A percentile compares a stretch with the other conserved stretches of the same genome.
Evolutionary conservation across 768 basidiomycete genomes (phyloP).

Genomic region (Naganishia randhawae): DNA sequence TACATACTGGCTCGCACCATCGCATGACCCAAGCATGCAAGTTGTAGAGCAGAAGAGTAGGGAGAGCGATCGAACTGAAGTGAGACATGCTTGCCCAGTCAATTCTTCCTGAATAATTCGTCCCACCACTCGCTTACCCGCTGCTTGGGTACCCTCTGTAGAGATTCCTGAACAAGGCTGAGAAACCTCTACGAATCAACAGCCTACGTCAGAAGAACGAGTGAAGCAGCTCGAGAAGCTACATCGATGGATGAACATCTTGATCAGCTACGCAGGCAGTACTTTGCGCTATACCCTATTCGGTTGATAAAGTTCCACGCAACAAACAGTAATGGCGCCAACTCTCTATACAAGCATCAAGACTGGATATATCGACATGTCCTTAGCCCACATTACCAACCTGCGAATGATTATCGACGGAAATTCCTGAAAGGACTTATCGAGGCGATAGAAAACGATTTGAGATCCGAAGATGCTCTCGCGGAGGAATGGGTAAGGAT

Average conservation of each 20-base stretch:
- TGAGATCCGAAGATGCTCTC: conserved; percentile 13
- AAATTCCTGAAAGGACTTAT: conserved; percentile 28
- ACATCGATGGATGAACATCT: neutral
- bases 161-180: neutral
- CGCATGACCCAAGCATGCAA: too few relatives aligned
- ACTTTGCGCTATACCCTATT: conserved; percentile 28
- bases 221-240: neutral
- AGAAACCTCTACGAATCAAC: neutral
- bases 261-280: conserved; percentile 23
- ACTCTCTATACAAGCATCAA: conserved; percentile 17
- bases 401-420: conserved; percentile 26
- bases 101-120: too few relatives aligned
- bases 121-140: too few relatives aligned
- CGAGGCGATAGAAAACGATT: conserved; percentile 16
- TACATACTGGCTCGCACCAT: neutral
- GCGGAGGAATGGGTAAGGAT: conserved; percentile 27
- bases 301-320: conserved; percentile 18
- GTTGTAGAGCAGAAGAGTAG: too few relatives aligned
- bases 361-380: conserved; percentile 13
- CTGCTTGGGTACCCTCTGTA: too few relatives aligned
- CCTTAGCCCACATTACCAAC: conserved; percentile 3
- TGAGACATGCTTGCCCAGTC: too few relatives aligned
- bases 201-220: neutral
- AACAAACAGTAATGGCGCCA: neutral
- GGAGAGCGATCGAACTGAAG: too few relatives aligned